Evolutionary conservation across 1,139 yeast genomes (phyloP).

Genomic region (Sugiyamaella sp.): DNA sequence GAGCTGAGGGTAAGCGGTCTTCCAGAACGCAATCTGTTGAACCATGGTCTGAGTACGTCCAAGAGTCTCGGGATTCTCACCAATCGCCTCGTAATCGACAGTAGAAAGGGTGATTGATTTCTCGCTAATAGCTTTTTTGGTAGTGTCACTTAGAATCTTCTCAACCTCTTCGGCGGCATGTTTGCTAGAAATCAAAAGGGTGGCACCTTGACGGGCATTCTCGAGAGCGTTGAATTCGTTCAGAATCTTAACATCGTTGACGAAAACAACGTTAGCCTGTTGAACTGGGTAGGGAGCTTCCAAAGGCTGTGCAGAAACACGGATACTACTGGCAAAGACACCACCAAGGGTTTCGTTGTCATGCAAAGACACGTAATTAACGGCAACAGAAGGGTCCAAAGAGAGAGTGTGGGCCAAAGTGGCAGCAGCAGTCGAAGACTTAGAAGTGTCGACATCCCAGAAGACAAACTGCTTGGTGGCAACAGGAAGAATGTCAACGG

Average conservation of each 20-base stretch:
- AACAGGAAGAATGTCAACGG: conserved; percentile 26
- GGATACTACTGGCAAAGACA: conserved; percentile 73
- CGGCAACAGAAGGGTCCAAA: conserved; percentile 57
- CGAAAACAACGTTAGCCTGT: conserved; percentile 62
- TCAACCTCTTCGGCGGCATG: conserved; percentile 49
- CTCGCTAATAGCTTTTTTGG: conserved; percentile 58
- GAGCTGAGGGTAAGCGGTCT: conserved; percentile 62
- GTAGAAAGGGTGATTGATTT: conserved; percentile 55
- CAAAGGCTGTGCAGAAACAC: conserved; percentile 43
- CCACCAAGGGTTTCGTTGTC: conserved; percentile 79
- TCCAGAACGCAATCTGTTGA: conserved; percentile 81
- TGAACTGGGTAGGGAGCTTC: conserved; percentile 50
- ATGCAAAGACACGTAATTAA: conserved; percentile 63
- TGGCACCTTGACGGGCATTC: conserved; percentile 59
- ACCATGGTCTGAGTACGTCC: conserved; percentile 79
- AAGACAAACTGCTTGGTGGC: conserved; percentile 49
- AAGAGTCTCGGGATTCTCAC: conserved; percentile 57
- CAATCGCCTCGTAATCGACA: conserved; percentile 36
- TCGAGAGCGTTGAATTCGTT: conserved; percentile 62
- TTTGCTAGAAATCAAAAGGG: conserved; percentile 54
- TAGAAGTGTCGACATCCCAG: conserved; percentile 50
- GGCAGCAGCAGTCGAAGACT: conserved; percentile 55
- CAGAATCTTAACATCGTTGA: conserved; percentile 61
- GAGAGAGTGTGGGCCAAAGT: conserved; percentile 74
- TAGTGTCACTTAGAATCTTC: conserved; percentile 55